Evolutionary conservation across 164 flowering plant species (phyloP), one percentile per base, ranked within the genome.

Genomic region (Akebia trifoliata): DNA sequence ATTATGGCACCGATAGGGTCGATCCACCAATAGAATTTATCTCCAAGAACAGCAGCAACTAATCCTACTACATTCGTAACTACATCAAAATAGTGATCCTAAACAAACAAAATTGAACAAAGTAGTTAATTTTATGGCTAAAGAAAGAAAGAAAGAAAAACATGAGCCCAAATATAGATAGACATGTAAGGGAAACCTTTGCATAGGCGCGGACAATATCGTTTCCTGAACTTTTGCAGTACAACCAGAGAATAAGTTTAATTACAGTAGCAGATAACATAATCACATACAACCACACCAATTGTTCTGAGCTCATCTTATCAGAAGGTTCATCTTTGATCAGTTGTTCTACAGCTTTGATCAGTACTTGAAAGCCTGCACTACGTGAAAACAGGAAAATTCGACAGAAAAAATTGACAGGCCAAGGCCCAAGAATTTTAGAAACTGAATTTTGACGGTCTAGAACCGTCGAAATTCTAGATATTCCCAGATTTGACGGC

Each of bases 131-230:
- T 15, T n/a, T 37, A 21, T 50, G 57, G 25, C 26, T 34, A 20
- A 3, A 43, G 29, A 17, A 8, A 50, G 8, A 60, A 15, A 12
- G 34, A 9, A 29, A 8, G 14, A 5, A 38, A 40, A 6, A 39
- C 12, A 28, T 20, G 31, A 9, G 10, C 15, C 18, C 29, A 25
- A 17, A 0, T 21, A 8, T 34, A 38, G 31, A 32, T 3, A 20
- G 31, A 45, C n/a, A 18, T 45, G 4, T 12, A 49, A 18, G 18
- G 34, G 34, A 57, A 60, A 94, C 99, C 87, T 90, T 72, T 20
- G 99, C 95, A 70, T 94, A 94, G n/a, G 97, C 99, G 37, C 96
- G 96, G 18, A 94, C 99, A 31, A 94, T 94, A 35, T 82, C 51
- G 63, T 82, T 90, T 46, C 78, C 69, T 4, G 97, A 94, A 59